A percentile compares a stretch with the other conserved stretches of the same genome.
phyloP scores from a whole-genome alignment of 2,329 filamentous ascomycete genomes.

The Beauveria australis region DNA sequence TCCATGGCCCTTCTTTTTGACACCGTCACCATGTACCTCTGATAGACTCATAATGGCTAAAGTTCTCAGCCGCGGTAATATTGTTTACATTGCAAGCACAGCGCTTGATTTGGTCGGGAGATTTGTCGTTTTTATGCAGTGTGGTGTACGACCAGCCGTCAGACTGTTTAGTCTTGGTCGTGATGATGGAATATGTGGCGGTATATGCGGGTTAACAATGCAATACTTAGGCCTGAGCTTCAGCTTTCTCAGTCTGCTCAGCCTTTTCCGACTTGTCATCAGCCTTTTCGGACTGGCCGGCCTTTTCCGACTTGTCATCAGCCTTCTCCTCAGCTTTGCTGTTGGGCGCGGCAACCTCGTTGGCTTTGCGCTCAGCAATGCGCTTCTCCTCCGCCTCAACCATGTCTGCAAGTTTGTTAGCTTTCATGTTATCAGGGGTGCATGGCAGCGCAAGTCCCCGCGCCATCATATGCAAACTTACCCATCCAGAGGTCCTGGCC shows the following conservation, averaged over 20 bases:
- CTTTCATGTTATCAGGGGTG: too few species aligned
- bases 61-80: neutral
- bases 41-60: neutral
- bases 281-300: neutral
- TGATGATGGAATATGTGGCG: neutral
- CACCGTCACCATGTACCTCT: neutral
- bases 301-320: neutral
- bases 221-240: neutral
- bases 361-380: conserved; percentile 32
- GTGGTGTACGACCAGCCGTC: neutral
- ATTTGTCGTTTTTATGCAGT: conserved; percentile 1
- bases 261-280: neutral
- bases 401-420: conserved; percentile 51
- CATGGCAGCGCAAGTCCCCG: too few species aligned
- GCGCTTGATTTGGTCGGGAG: neutral
- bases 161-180: neutral
- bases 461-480: conserved; percentile 29
- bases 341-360: neutral
- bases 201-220: neutral
- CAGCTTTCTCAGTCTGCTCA: neutral
- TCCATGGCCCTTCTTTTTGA: neutral
- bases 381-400: conserved; percentile 68
- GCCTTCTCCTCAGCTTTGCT: neutral
- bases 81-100: neutral
- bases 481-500: conserved; percentile 92